These are phyloP conservation scores for Xylaria sp. DNA, from an alignment of 2,329 filamentous ascomycete species.

Conservation along the genomic window DNA sequence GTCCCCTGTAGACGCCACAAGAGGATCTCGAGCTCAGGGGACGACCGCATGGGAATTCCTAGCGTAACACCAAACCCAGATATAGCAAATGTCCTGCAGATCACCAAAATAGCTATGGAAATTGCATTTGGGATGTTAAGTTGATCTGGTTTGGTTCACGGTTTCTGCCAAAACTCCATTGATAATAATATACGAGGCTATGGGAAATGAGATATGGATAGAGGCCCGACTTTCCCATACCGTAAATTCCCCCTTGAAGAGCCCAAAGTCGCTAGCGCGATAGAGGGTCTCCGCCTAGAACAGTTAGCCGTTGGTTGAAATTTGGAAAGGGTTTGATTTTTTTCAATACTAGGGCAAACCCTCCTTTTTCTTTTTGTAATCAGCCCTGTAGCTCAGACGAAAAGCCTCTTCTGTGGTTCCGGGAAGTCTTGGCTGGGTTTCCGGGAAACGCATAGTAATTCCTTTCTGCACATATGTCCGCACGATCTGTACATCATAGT, in stretches of 20 bases:
- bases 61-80: slow-evolving; percentile 21
- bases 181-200: background rate
- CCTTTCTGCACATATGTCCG: slow-evolving; percentile 16
- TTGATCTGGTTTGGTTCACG: background rate
- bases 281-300: slow-evolving; percentile 4
- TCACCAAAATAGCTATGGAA: slow-evolving; percentile 10
- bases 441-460: slow-evolving; percentile 14
- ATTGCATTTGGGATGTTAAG: slow-evolving; percentile 4
- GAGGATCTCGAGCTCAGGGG: slow-evolving; percentile 10
- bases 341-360: slow-evolving; percentile 9
- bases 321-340: background rate
- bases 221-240: slow-evolving; percentile 21
- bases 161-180: background rate
- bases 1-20: slow-evolving; percentile 22
- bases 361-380: slow-evolving; percentile 27
- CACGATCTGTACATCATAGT: slow-evolving; percentile 30
- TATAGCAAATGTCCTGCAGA: slow-evolving; percentile 29
- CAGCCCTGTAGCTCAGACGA: slow-evolving; percentile 33
- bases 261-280: background rate
- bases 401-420: slow-evolving; percentile 12
- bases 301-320: slow-evolving; percentile 10
- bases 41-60: slow-evolving; percentile 22
- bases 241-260: background rate
- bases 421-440: slow-evolving; percentile 21
- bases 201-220: slow-evolving; percentile 17